phyloP scores from a whole-genome alignment of 2,329 filamentous ascomycete species.

The Penicillium decumbens region DNA sequence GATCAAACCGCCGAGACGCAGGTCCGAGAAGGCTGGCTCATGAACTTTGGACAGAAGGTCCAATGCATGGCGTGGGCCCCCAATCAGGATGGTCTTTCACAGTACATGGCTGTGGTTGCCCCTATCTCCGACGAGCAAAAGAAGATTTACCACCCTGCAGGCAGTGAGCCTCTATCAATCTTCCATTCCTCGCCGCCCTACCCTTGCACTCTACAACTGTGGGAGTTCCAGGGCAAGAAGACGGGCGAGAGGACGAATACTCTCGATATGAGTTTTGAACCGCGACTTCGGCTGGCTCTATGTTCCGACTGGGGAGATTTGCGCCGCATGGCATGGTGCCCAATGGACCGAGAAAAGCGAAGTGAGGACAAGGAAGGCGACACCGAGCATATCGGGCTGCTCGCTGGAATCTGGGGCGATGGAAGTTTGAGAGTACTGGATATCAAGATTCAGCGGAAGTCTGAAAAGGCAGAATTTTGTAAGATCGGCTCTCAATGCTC shows the following conservation, averaged over 20 bases:
- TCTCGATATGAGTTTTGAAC: conserved; percentile 43
- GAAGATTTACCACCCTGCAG: conserved; percentile 23
- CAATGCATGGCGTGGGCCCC: conserved; percentile 50
- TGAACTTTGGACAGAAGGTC: conserved; percentile 54
- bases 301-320: conserved; percentile 56
- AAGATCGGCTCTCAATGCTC: conserved; percentile 6
- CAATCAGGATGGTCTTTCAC: conserved; percentile 42
- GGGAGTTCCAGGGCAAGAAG: conserved; percentile 48
- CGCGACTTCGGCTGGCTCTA: conserved; percentile 49
- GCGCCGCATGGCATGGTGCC: conserved; percentile 55
- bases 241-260: conserved; percentile 30
- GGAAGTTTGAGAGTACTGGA: conserved; percentile 54
- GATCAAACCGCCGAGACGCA: conserved; percentile 12
- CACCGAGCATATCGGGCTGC: conserved; percentile 45
- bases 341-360: conserved; percentile 36
- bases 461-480: conserved; percentile 33
- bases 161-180: conserved; percentile 42
- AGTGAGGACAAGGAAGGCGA: conserved; percentile 29
- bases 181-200: conserved; percentile 49
- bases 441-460: conserved; percentile 36
- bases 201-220: conserved; percentile 54
- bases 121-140: conserved; percentile 39
- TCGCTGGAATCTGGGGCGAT: conserved; percentile 57
- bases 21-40: conserved; percentile 48
- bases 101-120: conserved; percentile 54